phyloP scores from a whole-genome alignment of 805 yeast genomes.

The Yamadazyma akitaensis region DNA sequence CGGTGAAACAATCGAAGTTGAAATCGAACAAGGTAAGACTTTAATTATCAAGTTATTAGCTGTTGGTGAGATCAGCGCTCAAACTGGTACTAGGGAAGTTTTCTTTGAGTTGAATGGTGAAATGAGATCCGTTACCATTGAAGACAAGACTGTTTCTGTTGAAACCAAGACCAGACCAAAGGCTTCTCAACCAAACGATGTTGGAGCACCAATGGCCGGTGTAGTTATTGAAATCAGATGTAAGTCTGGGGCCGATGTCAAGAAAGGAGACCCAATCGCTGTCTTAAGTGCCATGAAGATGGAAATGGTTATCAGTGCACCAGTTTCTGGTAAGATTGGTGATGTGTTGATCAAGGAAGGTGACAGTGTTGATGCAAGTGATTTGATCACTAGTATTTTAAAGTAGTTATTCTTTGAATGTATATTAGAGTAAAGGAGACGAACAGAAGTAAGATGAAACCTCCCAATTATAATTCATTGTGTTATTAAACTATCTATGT shows the following conservation, averaged over 20 bases:
- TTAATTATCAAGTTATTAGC: constrained; percentile 90
- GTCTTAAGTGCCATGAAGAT: constrained; percentile 97
- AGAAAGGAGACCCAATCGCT: constrained; percentile 94
- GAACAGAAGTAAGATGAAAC: neutral
- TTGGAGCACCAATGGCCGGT: constrained; percentile 99
- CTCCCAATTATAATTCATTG: too few relatives aligned
- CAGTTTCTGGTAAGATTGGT: constrained; percentile 78
- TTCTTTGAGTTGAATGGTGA: constrained; percentile 98
- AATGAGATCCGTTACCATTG: constrained; percentile 90
- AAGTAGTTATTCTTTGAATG: constrained; percentile 15
- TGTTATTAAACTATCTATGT: too few relatives aligned
- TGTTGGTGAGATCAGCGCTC: constrained; percentile 78
- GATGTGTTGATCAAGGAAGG: constrained; percentile 81
- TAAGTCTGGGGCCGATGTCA: constrained; percentile 81
- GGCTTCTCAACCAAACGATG: constrained; percentile 89
- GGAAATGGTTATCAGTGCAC: constrained; percentile 98
- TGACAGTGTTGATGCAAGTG: constrained; percentile 94
- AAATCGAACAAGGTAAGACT: constrained; percentile 92
- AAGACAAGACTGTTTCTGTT: constrained; percentile 81
- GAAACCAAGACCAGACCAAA: constrained; percentile 85
- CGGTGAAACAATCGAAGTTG: constrained; percentile 85
- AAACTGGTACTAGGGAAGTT: constrained; percentile 91
- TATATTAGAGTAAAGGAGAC: neutral
- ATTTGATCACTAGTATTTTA: constrained; percentile 53
- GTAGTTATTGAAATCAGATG: constrained; percentile 93